Conservation (phyloP, 306 rosid species). For the Trichosanthes cucumerina region DNA sequence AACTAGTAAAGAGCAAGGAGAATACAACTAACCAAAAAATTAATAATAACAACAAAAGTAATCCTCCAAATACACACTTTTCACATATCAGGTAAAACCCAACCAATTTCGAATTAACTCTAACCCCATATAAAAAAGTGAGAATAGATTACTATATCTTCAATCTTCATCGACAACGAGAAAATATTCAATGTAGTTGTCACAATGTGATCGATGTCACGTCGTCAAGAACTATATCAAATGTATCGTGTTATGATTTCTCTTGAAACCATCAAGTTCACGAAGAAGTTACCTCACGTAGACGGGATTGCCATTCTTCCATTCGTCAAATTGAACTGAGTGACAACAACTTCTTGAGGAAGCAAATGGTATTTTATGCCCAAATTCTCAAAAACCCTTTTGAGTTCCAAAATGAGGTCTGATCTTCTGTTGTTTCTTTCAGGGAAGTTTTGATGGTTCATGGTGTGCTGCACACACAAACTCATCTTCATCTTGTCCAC, state of each 20-base stretch:
- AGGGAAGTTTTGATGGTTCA: conserved; percentile 41
- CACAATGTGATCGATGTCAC: neutral
- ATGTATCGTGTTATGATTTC: neutral
- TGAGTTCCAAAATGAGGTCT: conserved; percentile 32
- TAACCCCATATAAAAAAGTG: neutral
- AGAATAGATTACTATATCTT: neutral
- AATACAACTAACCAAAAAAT: too few relatives aligned
- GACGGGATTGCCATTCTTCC: conserved; percentile 18
- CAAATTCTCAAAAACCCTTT: conserved; percentile 29
- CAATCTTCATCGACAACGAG: neutral
- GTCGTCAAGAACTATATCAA: neutral
- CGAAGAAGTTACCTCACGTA: neutral
- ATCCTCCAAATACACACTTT: neutral
- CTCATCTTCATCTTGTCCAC: conserved; percentile 39
- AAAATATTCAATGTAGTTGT: neutral
- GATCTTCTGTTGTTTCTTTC: conserved; percentile 37
- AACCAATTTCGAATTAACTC: neutral
- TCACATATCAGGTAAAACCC: neutral
- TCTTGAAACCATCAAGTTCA: neutral
- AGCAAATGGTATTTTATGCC: conserved; percentile 33
- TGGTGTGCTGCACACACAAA: conserved; percentile 35
- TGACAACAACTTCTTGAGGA: conserved; percentile 33
- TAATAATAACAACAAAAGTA: neutral
- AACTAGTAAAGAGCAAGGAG: too few relatives aligned
- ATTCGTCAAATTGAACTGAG: conserved; percentile 21